These are phyloP conservation scores for Mortierella antarctica DNA, from an alignment of 192 early-diverging fungal genomes.

Conservation along the genomic window DNA sequence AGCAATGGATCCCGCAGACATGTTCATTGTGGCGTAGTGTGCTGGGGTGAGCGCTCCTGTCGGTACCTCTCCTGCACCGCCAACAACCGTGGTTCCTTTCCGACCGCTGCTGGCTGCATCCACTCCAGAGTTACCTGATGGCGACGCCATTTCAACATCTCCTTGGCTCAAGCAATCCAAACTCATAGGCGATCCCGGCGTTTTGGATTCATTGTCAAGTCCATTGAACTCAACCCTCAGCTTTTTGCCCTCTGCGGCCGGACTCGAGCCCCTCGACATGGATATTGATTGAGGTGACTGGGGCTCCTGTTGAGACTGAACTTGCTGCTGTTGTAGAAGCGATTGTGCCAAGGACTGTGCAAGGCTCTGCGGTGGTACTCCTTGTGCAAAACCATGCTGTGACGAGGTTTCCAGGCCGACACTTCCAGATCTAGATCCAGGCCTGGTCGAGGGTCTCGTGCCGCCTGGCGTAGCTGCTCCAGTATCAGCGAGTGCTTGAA, in stretches of 20 bases:
- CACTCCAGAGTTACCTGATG: neutral
- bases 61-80: neutral
- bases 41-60: slow-evolving; percentile 30
- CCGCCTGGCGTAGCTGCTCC: slow-evolving; percentile 31
- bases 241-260: slow-evolving; percentile 5
- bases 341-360: slow-evolving; percentile 41
- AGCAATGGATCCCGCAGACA: slow-evolving; percentile 41
- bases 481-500: slow-evolving; percentile 35
- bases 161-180: slow-evolving; percentile 6
- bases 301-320: slow-evolving; percentile 3
- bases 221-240: slow-evolving; percentile 19
- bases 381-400: slow-evolving; percentile 21
- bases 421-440: slow-evolving; percentile 38
- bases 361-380: slow-evolving; percentile 35
- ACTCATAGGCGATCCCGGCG: slow-evolving; percentile 28
- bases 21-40: slow-evolving; percentile 19
- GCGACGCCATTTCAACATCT: slow-evolving; percentile 25
- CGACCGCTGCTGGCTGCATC: neutral
- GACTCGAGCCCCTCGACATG: slow-evolving; percentile 23
- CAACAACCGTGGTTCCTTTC: neutral
- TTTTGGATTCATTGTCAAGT: slow-evolving; percentile 4
- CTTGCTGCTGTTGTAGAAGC: slow-evolving; percentile 26
- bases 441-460: slow-evolving; percentile 18
- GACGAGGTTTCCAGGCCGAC: slow-evolving; percentile 20
- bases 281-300: neutral